Evolutionary conservation across 495 filamentous ascomycete genomes (phyloP), one percentile per base, ranked within the genome.

Genomic region (Aeminium ludgeri): DNA sequence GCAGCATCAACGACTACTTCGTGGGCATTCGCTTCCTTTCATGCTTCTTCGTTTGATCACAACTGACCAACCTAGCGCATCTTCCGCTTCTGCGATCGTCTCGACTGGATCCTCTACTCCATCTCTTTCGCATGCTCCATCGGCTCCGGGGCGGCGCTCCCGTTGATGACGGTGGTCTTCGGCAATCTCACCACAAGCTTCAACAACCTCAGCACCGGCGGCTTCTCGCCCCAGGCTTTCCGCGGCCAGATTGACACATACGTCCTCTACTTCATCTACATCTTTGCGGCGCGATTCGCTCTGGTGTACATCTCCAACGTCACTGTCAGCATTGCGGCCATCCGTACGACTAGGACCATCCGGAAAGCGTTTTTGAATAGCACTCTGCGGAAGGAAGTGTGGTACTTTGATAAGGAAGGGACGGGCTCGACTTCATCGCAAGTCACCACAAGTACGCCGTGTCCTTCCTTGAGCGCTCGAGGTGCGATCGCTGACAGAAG

Each of bases 141-240:
- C 31, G 36, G 30, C 4, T 18, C 28, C 11, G 51, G 51, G 13
- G 47, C 47, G 10, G 35, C 42, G 30, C 45, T 54, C 10, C 51
- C 51, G 3, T 34, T 54, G 29, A 54, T 54, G 51, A 48, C 49
- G 16, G 17, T 54, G 16, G 40, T 54, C 15, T 54, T 54, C 20
- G 51, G 51, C 27, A 18, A 28, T 27, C 43, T 40, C 18, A 43
- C 43, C n/a, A 23, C 29, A 11, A 18, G 40, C 7, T 51, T 54
- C 48, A 54, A 33, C 31, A 32, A 40, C 20, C 34, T 31, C 16
- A 39, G 48, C 17, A 10, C 20, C 8, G 29, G 27, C 20, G 19
- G 25, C 20, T 19, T 20, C 33, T 10, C n/a, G 7, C 39, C 34
- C 2, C 30, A 35, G 13, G 18, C 34, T 12, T 51, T 51, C 40